A percentile compares a stretch with the other conserved stretches of the same genome.
These are phyloP conservation scores for Cyberlindnera sargentensis DNA, from an alignment of 805 yeast genomes.

Conservation along the genomic window DNA sequence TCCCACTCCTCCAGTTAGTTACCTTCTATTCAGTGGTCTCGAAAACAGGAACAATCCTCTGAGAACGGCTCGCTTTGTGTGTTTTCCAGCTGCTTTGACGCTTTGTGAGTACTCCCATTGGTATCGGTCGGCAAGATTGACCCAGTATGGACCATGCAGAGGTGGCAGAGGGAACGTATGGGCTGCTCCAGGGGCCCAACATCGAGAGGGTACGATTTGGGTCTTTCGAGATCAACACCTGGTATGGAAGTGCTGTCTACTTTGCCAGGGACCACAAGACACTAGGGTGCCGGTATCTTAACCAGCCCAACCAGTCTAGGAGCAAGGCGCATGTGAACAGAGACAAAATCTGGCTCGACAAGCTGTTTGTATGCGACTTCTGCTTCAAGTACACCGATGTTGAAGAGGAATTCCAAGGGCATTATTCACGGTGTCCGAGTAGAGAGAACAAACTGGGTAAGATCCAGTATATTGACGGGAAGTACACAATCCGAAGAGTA, in stretches of 20 bases:
- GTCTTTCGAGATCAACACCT: slow-evolving; percentile 58
- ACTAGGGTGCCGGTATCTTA: slow-evolving; percentile 35
- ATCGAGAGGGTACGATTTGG: slow-evolving; percentile 65
- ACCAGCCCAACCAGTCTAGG: slow-evolving; percentile 9
- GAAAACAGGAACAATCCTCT: too few relatives aligned
- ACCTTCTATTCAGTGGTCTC: too few relatives aligned
- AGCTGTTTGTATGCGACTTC: slow-evolving; percentile 63
- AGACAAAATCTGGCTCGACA: slow-evolving; percentile 45
- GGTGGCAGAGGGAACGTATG: slow-evolving; percentile 44
- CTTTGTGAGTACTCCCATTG: too few relatives aligned
- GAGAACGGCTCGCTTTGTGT: too few relatives aligned
- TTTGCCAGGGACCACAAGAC: slow-evolving; percentile 43
- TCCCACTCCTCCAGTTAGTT: neutral
- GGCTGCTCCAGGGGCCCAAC: slow-evolving; percentile 55
- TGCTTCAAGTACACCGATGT: slow-evolving; percentile 77
- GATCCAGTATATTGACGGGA: slow-evolving; percentile 55
- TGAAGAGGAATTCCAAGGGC: slow-evolving; percentile 39
- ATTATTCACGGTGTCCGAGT: slow-evolving; percentile 39
- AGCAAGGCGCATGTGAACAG: slow-evolving; percentile 8
- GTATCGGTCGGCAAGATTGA: too few relatives aligned
- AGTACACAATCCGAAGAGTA: slow-evolving; percentile 53
- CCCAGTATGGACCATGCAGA: slow-evolving; percentile 15
- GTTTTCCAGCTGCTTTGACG: too few relatives aligned
- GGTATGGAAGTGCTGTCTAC: slow-evolving; percentile 86
- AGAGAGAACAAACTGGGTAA: slow-evolving; percentile 51